Evolutionary conservation across 1,284 basidiomycete genomes (phyloP).

Genomic region (Trichosporon inkin): DNA sequence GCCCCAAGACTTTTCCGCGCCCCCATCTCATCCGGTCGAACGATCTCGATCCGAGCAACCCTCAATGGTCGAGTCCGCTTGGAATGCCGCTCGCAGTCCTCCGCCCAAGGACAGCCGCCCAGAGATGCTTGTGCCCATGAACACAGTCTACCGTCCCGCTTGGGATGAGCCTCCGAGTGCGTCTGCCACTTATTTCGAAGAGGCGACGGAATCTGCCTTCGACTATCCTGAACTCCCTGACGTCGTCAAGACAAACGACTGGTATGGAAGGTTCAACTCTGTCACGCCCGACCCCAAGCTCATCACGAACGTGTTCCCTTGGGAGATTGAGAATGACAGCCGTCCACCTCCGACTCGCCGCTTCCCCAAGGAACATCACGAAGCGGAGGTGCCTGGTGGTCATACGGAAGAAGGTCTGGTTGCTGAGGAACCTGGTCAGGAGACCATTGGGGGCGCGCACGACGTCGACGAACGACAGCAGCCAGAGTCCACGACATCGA

Average conservation of each 20-base stretch:
- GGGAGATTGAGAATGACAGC: slow-evolving; percentile 65
- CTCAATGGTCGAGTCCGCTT: slow-evolving; percentile 28
- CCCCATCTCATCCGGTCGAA: slow-evolving; percentile 16
- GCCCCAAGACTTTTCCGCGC: slow-evolving; percentile 18
- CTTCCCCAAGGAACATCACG: slow-evolving; percentile 59
- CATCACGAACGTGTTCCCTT: slow-evolving; percentile 82
- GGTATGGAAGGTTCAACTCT: slow-evolving; percentile 52
- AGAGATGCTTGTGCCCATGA: slow-evolving; percentile 52
- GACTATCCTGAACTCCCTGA: slow-evolving; percentile 42
- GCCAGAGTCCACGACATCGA: neutral
- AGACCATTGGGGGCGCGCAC: neutral
- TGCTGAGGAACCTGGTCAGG: neutral
- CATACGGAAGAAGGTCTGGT: too few relatives aligned
- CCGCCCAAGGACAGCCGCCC: slow-evolving; percentile 50
- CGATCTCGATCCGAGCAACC: neutral
- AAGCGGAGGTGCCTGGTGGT: neutral
- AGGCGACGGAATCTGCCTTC: slow-evolving; percentile 19
- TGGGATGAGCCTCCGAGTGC: slow-evolving; percentile 54
- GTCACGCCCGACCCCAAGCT: slow-evolving; percentile 64
- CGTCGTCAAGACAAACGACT: slow-evolving; percentile 46
- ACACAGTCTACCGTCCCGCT: slow-evolving; percentile 51
- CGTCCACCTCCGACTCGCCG: slow-evolving; percentile 64
- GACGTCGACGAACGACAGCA: slow-evolving; percentile 4
- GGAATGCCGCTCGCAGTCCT: slow-evolving; percentile 52
- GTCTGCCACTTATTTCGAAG: slow-evolving; percentile 30